phyloP scores from a whole-genome alignment of 345 rosid species.

The Microthlaspi erraticum region DNA sequence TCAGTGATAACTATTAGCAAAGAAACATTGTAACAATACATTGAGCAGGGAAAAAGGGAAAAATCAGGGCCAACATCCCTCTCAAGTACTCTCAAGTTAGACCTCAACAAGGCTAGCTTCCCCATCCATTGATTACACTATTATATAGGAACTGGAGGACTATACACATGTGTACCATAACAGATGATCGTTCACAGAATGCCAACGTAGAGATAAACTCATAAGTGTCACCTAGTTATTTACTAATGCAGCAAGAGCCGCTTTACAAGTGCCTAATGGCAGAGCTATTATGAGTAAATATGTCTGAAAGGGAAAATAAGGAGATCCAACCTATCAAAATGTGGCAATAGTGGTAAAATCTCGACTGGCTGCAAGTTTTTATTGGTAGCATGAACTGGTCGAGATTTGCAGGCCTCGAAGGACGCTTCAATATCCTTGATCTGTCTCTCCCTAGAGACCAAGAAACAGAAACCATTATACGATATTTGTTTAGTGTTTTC shows the following conservation, averaged over 20 bases:
- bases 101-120: slow-evolving; percentile 27
- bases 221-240: slow-evolving; percentile 4
- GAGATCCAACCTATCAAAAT: slow-evolving; percentile 75
- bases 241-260: slow-evolving; percentile 8
- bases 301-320: slow-evolving; percentile 24
- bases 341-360: slow-evolving; percentile 79
- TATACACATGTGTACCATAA: slow-evolving; percentile 5
- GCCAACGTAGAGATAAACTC: slow-evolving; percentile 11
- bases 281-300: not conserved
- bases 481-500: not conserved
- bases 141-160: slow-evolving; percentile 6
- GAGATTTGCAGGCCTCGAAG: slow-evolving; percentile 78
- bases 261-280: slow-evolving; percentile 14
- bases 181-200: slow-evolving; percentile 15
- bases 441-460: slow-evolving; percentile 74
- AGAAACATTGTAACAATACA: slow-evolving; percentile 18
- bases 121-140: slow-evolving; percentile 27
- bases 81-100: slow-evolving; percentile 7
- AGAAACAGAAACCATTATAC: slow-evolving; percentile 25
- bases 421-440: slow-evolving; percentile 92
- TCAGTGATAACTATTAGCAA: slow-evolving; percentile 12
- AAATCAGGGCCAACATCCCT: slow-evolving; percentile 12
- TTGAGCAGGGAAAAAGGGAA: slow-evolving; percentile 11
- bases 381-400: slow-evolving; percentile 87
- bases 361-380: slow-evolving; percentile 77